Base-by-base conservation (phyloP, 257 asterid genomes). In the Nicotiana attenuata region DNA sequence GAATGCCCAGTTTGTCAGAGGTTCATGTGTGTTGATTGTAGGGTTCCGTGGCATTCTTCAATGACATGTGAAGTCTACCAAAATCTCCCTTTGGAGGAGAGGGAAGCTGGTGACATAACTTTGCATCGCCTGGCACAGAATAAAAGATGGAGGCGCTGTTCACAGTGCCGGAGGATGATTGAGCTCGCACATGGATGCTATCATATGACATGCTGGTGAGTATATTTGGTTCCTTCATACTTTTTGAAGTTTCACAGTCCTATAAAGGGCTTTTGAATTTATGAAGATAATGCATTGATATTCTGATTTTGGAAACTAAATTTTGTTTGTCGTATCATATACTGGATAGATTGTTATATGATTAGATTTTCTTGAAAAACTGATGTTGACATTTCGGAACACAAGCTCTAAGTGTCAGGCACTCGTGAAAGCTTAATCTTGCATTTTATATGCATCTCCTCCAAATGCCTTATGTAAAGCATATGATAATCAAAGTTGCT, bases 31-130 rank as follows among this genome's bases (percentile, higher is more conserved):
- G 86, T 92, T 60, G 93, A 92, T 71, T 96, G 99, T 88, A 87
- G 78, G 84, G 96, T 92, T 57, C 97, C 94, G 52, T 94, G 99
- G 98, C 99, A 96, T 87, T 88, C 93, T 10, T 94, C 95, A 24
- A 84, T 91, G 91, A 92, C 93, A 5, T 96, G 99, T 77, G 94
- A 89, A 80, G 97, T 89, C 84, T 92, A 91, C 80, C 99, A 86
- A 75, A 86, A 80, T 76, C 88, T 91, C 65, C 91, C 91, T 8
- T 63, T 82, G 81, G 98, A 90, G 86, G 98, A 92, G 84, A 90
- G 97, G 81, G 95, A 90, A 57, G 87, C 86, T 63, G 86, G 90
- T 31, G 91, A 87, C 81, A 56, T 85, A 59, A 86, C 97, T 13
- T 81, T 88, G 88, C 92, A 85, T 64, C 86, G 81, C 79, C 64